Base-by-base conservation (phyloP, 495 filamentous ascomycete genomes). In the Stereocaulon alpinum region DNA sequence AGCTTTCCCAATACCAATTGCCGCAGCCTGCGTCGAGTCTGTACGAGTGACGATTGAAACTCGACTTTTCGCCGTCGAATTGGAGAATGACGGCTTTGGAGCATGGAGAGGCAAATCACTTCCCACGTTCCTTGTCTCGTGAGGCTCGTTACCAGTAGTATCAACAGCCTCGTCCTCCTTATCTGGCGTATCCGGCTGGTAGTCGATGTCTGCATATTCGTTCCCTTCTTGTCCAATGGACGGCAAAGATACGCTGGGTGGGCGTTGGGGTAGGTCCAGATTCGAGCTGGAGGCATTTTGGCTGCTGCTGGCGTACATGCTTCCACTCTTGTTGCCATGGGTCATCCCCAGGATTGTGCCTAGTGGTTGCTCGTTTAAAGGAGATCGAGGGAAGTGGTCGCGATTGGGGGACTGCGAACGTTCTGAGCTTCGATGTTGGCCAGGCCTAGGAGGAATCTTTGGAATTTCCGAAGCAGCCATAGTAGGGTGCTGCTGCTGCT, bases 141-240 rank as follows among this genome's bases (percentile, higher is more conserved):
- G 74, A 7, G 82, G 78, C 20, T 73, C 69, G 11, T 58, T 64
- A 6, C 76, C 74, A 45, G 70, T 69, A 56, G 75, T 65, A 6
- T 76, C 74, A 45, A 70, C 69, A 56, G 75, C 64, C 18, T 80
- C 75, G 24, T 81, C 70, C 44, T 61, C 64, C 41, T 71, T 67
- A 15, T 70, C 44, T 17, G 18, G 65, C 50, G 71, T 65, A 18
- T 60, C 63, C 44, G 66, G 43, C 56, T 71, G 71, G 12, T 72
- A 67, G 37, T 76, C 65, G 54, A 89, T 69, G 56, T 78, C 81
- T 24, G 81, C 87, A 71, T 96, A 96, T 73, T 96, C 91, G 60
- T 76, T 83, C 56, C 91, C 91, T 72, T 96, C 91, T 70, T 95
- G 84, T 34, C 91, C 91, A 55, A 95, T 76, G 2, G 87, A 86